Evolutionary conservation across 2,329 filamentous ascomycete species (phyloP).

Genomic region (Calonectria multiphialidica): DNA sequence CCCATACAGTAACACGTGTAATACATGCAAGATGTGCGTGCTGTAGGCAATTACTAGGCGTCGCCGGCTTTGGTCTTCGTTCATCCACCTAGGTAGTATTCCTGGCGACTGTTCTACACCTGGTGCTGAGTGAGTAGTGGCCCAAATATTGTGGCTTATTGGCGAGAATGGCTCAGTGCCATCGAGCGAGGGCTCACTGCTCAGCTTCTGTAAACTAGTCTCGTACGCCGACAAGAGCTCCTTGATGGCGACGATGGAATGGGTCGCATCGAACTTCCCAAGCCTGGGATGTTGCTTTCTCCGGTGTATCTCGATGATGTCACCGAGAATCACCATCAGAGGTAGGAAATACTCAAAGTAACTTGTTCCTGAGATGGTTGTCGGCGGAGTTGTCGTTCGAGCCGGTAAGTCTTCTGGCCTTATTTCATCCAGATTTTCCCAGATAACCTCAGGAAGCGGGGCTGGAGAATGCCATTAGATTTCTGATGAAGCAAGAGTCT

Average conservation of each 20-base stretch:
- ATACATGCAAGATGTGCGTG: constrained; percentile 60
- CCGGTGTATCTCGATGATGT: constrained; percentile 62
- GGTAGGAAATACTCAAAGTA: constrained; percentile 65
- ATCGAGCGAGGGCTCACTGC: background rate
- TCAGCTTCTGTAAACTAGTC: constrained; percentile 38
- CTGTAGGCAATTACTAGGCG: constrained; percentile 60
- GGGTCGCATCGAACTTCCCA: constrained; percentile 34
- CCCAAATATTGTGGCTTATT: background rate
- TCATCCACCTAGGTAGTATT: background rate
- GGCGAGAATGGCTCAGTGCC: background rate
- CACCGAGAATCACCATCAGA: constrained; percentile 61
- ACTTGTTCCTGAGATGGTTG: constrained; percentile 53
- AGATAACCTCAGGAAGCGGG: constrained; percentile 42
- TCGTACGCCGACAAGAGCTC: constrained; percentile 54
- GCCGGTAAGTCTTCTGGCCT: background rate
- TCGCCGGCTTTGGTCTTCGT: constrained; percentile 36
- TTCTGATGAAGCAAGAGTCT: background rate
- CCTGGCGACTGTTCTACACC: background rate
- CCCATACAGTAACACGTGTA: constrained; percentile 61
- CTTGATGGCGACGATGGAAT: constrained; percentile 20
- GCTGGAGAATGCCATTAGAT: constrained; percentile 48
- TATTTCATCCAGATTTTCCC: constrained; percentile 38
- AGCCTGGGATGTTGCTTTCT: constrained; percentile 57
- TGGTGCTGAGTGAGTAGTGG: background rate
- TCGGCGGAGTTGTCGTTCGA: constrained; percentile 44